Evolutionary conservation across 352 stramenopile species (phyloP).

Genomic region (Achlya hypogyna): DNA sequence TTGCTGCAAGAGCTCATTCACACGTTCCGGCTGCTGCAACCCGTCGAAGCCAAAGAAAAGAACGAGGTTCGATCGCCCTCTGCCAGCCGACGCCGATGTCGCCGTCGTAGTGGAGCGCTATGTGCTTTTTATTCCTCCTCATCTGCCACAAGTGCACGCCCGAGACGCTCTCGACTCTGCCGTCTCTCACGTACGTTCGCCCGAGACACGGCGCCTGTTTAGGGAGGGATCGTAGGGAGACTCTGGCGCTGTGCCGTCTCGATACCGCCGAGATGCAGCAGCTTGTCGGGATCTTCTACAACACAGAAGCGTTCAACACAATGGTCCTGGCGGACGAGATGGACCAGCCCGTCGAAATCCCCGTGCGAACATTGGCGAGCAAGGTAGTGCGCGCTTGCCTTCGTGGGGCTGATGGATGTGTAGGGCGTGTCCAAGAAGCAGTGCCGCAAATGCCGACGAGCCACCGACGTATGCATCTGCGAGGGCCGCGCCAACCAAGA

Average conservation of each 20-base stretch:
- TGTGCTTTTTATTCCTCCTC: constrained; percentile 49
- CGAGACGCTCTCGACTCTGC: neutral
- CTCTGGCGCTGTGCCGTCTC: constrained; percentile 39
- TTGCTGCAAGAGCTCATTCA: constrained; percentile 1
- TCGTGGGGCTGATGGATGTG: constrained; percentile 14
- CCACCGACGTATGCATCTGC: constrained; percentile 52
- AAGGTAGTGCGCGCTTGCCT: constrained; percentile 1
- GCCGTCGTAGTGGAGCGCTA: constrained; percentile 26
- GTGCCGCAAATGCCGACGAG: constrained; percentile 68
- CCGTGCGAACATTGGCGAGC: constrained; percentile 20
- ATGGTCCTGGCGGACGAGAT: constrained; percentile 55
- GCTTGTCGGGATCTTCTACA: constrained; percentile 57
- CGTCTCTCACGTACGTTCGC: neutral
- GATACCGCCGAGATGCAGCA: constrained; percentile 52
- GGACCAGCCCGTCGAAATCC: constrained; percentile 27
- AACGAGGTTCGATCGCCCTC: constrained; percentile 1
- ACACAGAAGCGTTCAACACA: constrained; percentile 30
- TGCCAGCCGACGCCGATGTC: neutral
- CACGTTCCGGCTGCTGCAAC: neutral
- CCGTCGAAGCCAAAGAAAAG: constrained; percentile 12
- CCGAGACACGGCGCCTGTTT: constrained; percentile 3
- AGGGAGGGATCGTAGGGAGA: constrained; percentile 21
- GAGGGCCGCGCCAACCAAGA: constrained; percentile 22
- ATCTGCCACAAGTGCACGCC: constrained; percentile 40
- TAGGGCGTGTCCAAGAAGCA: constrained; percentile 12